Conservation (phyloP, 257 asterid species). For the Solanum pinnatisectum region DNA sequence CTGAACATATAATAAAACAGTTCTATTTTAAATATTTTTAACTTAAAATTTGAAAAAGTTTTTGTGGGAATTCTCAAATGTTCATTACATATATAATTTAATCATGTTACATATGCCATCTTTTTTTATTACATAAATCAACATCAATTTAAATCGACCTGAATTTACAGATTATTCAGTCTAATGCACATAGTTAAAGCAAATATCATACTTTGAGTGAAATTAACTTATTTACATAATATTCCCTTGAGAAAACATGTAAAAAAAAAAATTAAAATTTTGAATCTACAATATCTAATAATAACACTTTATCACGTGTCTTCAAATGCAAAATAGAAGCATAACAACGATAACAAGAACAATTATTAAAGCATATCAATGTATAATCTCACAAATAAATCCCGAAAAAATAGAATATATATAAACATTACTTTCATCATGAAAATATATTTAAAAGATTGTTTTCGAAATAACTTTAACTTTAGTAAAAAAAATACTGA, state of each 20-base stretch:
- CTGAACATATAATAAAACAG: accelerated
- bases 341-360: too few relatives aligned
- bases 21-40: neutral
- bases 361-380: too few relatives aligned
- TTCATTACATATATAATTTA: neutral
- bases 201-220: neutral
- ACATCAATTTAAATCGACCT: neutral
- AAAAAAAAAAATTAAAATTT: neutral
- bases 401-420: accelerated
- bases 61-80: accelerated
- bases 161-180: neutral
- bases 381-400: accelerated
- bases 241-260: neutral
- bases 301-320: neutral
- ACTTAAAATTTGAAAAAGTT: accelerated
- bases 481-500: too few relatives aligned
- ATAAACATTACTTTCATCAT: accelerated
- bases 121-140: neutral
- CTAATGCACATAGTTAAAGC: neutral
- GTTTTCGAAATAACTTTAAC: too few relatives aligned
- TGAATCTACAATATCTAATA: neutral
- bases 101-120: neutral
- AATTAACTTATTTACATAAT: neutral
- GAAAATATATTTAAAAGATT: too few relatives aligned
- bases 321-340: neutral